Base-by-base conservation (phyloP, 2,329 filamentous ascomycete genomes). In the Colletotrichum tropicale region DNA sequence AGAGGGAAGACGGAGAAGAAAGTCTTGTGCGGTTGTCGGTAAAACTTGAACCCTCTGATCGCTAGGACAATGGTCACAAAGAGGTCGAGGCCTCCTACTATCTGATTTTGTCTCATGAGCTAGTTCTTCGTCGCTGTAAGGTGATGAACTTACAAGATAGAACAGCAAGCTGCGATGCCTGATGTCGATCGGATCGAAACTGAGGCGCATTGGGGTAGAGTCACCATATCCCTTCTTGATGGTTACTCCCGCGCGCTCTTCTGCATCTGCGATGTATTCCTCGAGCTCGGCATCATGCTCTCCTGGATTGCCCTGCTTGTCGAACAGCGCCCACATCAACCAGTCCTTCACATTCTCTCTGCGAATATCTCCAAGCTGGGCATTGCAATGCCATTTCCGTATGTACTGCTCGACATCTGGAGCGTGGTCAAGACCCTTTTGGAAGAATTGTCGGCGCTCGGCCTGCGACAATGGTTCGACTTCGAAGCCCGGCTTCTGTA, bases 281-380 rank as follows among this genome's bases (percentile, higher is more conserved):
- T 88, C 84, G n/a, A 89, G 75, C 70, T 90, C 88, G 1, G 81
- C 79, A 6, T 85, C 82, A 4, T 83, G 83, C 0, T 82, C 83
- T 21, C 86, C 84, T 8, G 84, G 81, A 30, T 85, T 83, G 81
- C 6, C 87, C 83, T 12, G 84, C 8, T 75, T 80, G 64, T 93
- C 91, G 75, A 93, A 90, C 79, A 95, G 91, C 1, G 91, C 92
- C 94, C 93, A 95, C 18, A 90, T 85, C 32, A 94, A 82, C 80
- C 94, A 94, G 77, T 94, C 91, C 78, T 88, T 89, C 66, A 94
- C 83, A 79, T 95, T 94, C n/a, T 94, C 92, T 24, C 89, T 85
- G 61, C 89, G 87, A 72, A 95, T 91, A 28, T 93, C 91, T 24
- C 85, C 82, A 2, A 86, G 74, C 16, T 89, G 85, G 3, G 92